Base-by-base conservation (phyloP, 352 stramenopile species). In the Elongisporangium prolatum region DNA sequence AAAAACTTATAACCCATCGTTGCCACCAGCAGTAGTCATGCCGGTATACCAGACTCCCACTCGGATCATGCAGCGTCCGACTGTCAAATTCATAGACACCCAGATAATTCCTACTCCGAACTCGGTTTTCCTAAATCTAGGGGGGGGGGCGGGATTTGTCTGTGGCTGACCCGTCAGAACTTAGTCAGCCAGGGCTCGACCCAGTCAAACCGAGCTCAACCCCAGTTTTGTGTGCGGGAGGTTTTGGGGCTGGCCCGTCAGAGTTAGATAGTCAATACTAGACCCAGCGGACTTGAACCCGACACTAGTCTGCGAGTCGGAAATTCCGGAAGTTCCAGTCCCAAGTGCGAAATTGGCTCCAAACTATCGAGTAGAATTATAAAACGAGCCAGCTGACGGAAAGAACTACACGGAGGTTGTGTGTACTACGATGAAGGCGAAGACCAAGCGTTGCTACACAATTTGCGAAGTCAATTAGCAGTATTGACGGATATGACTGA, bases 381-480 rank as follows among this genome's bases (percentile, higher is more conserved):
- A n/a, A n/a, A n/a, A n/a, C n/a, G n/a, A n/a, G n/a, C n/a, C n/a
- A n/a, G n/a, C n/a, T n/a, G n/a, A n/a, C n/a, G 8, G 8, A 5
- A 38, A 38, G n/a, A n/a, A n/a, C n/a, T n/a, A 14, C 9, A 38
- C 0, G 54, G 62, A 1, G 49, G 49, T 0, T 22, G 38, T n/a
- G n/a, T 62, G 0, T 67, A 58, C 11, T 59, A 49, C 11, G 55
- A 59, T 14, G 50, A 67, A 54, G 55, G 50, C 0, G 28, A 47
- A 0, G 56, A 63, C n/a, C 58, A 59, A 9, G 44, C 62, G 1
- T 18, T 63, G 5, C 8, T 67, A 14, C 50, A 54, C 17, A 54
- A 58, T 21, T 16, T 62, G 4, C 56, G 47, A 24, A 55, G 22
- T 9, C 60, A 67, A 9, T 18, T 59, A 0, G 60, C 44, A 0